These are phyloP conservation scores for peach (Prunus persica) DNA, from an alignment of 306 rosid genomes.

Conservation along the genomic window DNA sequence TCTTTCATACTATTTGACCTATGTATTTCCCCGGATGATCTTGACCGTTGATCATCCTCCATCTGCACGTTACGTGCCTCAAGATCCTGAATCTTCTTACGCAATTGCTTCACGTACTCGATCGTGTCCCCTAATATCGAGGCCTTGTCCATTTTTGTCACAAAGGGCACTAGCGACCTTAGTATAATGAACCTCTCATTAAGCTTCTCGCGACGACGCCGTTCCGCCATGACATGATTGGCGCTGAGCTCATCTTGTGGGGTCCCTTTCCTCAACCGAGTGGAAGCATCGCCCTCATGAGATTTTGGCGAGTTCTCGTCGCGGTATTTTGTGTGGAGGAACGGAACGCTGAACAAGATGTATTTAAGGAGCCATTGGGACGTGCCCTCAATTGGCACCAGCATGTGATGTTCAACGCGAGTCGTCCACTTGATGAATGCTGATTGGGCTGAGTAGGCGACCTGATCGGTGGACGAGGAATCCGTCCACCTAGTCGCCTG, in stretches of 20 bases:
- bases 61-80: conserved; percentile 55
- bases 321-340: conserved; percentile 61
- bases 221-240: conserved; percentile 82
- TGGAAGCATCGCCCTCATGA: conserved; percentile 13
- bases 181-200: conserved; percentile 79
- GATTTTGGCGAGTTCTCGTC: conserved; percentile 45
- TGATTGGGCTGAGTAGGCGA: conserved; percentile 48
- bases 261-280: conserved; percentile 50
- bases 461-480: conserved; percentile 31
- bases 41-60: conserved; percentile 40
- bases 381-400: conserved; percentile 18
- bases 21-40: conserved; percentile 22
- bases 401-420: conserved; percentile 28
- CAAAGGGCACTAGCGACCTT: conserved; percentile 79
- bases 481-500: conserved; percentile 43
- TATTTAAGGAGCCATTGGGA: conserved; percentile 76
- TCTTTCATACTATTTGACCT: conserved; percentile 32
- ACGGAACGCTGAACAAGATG: conserved; percentile 64
- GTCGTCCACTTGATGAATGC: conserved; percentile 58
- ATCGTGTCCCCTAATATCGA: conserved; percentile 89
- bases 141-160: conserved; percentile 94
- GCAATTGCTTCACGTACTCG: conserved; percentile 78
- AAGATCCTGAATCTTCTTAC: conserved; percentile 68
- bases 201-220: conserved; percentile 78
- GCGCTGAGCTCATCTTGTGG: conserved; percentile 78